These are phyloP conservation scores for Amphirosellinia nigrospora DNA, from an alignment of 495 filamentous ascomycete genomes.

Conservation along the genomic window DNA sequence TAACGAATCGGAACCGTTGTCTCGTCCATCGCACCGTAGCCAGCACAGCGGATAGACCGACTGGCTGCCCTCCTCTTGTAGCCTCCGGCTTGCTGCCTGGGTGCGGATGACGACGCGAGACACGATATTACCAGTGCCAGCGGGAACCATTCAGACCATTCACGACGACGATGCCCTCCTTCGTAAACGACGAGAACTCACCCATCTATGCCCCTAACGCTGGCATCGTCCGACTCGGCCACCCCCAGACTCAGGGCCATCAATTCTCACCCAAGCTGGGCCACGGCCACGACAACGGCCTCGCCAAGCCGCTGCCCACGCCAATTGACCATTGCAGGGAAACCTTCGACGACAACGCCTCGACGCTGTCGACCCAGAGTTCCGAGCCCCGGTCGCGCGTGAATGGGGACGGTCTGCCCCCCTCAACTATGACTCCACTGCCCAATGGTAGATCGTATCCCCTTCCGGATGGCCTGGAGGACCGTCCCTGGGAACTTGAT, in stretches of 20 bases:
- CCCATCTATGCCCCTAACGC: slow-evolving; percentile 50
- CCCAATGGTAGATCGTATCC: slow-evolving; percentile 44
- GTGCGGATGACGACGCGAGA: slow-evolving; percentile 18
- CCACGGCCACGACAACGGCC: slow-evolving; percentile 34
- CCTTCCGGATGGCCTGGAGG: slow-evolving; percentile 32
- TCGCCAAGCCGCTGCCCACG: slow-evolving; percentile 32
- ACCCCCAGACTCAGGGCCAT: slow-evolving; percentile 37
- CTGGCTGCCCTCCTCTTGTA: not conserved
- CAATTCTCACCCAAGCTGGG: slow-evolving; percentile 35
- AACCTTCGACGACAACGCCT: slow-evolving; percentile 45
- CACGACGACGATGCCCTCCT: slow-evolving; percentile 60
- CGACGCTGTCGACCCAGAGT: slow-evolving; percentile 43
- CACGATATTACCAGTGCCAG: not conserved
- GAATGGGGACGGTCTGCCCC: slow-evolving; percentile 44
- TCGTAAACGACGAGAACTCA: slow-evolving; percentile 58
- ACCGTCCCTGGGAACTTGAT: slow-evolving; percentile 19
- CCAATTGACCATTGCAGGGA: slow-evolving; percentile 44
- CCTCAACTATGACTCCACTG: slow-evolving; percentile 43
- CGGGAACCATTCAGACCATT: slow-evolving; percentile 26
- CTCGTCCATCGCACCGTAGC: slow-evolving; percentile 1
- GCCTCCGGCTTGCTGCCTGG: slow-evolving; percentile 8
- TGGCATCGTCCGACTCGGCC: slow-evolving; percentile 44
- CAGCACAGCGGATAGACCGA: not conserved
- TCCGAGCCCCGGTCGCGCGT: slow-evolving; percentile 41
- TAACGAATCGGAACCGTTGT: slow-evolving; percentile 14